phyloP scores from a whole-genome alignment of 2,329 filamentous ascomycete genomes.

The Didymella arachidicola region DNA sequence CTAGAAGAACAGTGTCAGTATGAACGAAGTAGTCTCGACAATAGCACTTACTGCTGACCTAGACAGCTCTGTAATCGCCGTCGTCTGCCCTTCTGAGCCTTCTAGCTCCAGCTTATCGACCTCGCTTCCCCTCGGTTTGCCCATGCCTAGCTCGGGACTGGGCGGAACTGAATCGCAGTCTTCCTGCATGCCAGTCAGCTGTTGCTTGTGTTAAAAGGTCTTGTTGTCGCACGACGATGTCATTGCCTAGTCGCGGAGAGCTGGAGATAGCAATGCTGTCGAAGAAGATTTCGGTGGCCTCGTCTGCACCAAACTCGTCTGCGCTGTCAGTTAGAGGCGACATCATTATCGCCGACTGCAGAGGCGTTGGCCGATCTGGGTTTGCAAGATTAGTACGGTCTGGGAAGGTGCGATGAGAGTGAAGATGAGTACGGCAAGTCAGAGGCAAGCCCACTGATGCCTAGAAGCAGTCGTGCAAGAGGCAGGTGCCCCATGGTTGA shows the following conservation, averaged over 20 bases:
- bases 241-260: not conserved
- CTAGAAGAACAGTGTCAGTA: not conserved
- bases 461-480: not conserved
- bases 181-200: not conserved
- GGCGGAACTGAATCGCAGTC: not conserved
- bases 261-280: not conserved
- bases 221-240: not conserved
- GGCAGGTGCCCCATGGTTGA: not conserved
- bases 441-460: not conserved
- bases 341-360: constrained; percentile 1
- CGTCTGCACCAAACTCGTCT: not conserved
- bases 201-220: not conserved
- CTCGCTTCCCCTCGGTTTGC: not conserved
- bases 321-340: not conserved
- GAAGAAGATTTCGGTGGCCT: not conserved
- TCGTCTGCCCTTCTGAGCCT: not conserved
- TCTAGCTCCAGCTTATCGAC: not conserved
- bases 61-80: not conserved
- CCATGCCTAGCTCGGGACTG: constrained; percentile 14
- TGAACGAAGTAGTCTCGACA: not conserved
- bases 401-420: not conserved
- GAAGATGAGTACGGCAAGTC: not conserved
- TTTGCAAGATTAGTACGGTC: not conserved
- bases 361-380: not conserved
- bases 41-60: not conserved